Evolutionary conservation across 2,329 filamentous ascomycete species (phyloP).

Genomic region (Zasmidium angulare): DNA sequence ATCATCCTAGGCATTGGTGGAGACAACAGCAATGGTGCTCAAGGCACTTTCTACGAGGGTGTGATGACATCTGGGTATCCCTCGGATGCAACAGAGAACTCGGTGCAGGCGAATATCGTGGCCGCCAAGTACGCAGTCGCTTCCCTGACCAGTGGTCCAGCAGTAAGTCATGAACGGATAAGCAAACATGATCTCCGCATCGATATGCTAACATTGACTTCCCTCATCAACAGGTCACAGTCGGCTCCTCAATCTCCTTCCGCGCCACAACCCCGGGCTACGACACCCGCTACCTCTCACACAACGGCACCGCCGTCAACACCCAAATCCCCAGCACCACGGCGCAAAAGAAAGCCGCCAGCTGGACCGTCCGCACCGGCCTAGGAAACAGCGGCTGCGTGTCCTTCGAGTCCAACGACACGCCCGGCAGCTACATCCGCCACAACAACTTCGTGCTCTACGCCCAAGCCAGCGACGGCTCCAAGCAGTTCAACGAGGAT

Average conservation of each 20-base stretch:
- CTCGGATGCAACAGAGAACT: constrained; percentile 57
- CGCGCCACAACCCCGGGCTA: constrained; percentile 56
- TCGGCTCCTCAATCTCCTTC: constrained; percentile 55
- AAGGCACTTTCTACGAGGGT: constrained; percentile 59
- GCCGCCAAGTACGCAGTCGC: constrained; percentile 56
- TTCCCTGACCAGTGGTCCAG: constrained; percentile 49
- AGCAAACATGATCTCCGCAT: constrained; percentile 30
- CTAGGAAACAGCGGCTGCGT: constrained; percentile 57
- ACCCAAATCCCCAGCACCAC: constrained; percentile 55
- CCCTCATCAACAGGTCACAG: constrained; percentile 44
- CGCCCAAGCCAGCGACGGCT: constrained; percentile 53
- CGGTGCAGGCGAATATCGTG: constrained; percentile 54
- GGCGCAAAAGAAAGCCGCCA: constrained; percentile 53
- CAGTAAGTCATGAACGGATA: background rate
- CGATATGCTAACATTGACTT: background rate
- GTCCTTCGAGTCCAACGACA: constrained; percentile 62
- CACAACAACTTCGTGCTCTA: constrained; percentile 56
- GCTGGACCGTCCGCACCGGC: constrained; percentile 55
- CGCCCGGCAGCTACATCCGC: constrained; percentile 58
- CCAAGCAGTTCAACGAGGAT: constrained; percentile 60
- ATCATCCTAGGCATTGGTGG: constrained; percentile 71
- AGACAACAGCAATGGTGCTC: constrained; percentile 60
- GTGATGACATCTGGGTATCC: constrained; percentile 65
- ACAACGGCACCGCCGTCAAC: constrained; percentile 52
- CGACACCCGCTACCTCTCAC: constrained; percentile 56